Conservation (phyloP, 768 basidiomycete species). For the Tulasnella sp. region DNA sequence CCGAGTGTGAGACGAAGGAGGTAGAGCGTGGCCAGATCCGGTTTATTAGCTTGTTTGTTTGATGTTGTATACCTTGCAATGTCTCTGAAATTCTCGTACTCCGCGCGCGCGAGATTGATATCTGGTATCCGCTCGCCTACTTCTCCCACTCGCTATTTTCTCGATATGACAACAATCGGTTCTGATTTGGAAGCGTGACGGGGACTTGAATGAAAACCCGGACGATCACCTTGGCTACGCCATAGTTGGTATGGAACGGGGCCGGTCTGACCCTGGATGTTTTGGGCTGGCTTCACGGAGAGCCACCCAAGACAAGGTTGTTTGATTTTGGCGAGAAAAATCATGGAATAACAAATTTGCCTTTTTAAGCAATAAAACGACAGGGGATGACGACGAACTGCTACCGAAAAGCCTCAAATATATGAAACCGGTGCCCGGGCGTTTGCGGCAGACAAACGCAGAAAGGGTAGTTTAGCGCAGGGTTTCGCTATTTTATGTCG, state of each 20-base stretch:
- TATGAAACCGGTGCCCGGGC: not conserved
- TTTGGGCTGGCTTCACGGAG: not conserved
- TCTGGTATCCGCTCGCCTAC: not conserved
- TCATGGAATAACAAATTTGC: not conserved
- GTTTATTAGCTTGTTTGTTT: slow-evolving; percentile 5
- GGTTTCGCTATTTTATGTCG: not conserved
- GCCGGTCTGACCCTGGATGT: not conserved
- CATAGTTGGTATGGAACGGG: not conserved
- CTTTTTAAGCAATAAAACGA: not conserved
- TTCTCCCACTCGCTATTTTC: not conserved
- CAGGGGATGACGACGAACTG: not conserved
- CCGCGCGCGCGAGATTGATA: not conserved
- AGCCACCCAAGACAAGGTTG: slow-evolving; percentile 16
- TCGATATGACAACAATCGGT: not conserved
- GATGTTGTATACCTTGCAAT: not conserved
- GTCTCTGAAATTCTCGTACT: not conserved
- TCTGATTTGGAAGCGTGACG: not conserved
- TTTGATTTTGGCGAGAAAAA: not conserved
- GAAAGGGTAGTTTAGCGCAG: not conserved
- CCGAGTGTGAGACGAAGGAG: not conserved
- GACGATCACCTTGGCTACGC: slow-evolving; percentile 11
- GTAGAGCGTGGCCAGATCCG: not conserved
- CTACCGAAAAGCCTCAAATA: not conserved
- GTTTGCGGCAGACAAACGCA: not conserved
- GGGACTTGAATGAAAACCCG: not conserved